Base-by-base conservation (phyloP, 106 monocot genomes). In the Triglochin maritima region DNA sequence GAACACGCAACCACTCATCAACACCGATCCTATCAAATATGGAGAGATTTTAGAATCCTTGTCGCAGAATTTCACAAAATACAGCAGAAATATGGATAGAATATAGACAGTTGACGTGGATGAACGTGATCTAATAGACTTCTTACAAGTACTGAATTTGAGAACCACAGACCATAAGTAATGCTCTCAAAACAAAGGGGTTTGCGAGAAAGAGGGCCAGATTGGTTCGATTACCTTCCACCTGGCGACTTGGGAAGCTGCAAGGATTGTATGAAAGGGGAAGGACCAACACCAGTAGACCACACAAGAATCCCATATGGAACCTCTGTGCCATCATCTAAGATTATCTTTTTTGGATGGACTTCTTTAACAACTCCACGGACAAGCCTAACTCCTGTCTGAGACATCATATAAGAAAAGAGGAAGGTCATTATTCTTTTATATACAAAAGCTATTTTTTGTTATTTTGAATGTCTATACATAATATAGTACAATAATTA, bases 271-370 rank as follows among this genome's bases (percentile, higher is more conserved):
- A 81, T 64, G 47, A 98, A 91, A 29, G 80, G 46, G 2, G 98
- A 98, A 17, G 98, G 86, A 54, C 88, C 92, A 72, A 98, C 98
- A 60, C 98, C 98, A 59, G 98, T 98, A 11, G 98, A 98, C 98
- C 91, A 98, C 3, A 98, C 91, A 75, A 92, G 88, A 7, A 98
- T 74, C 3, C 94, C 98, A 74, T 86, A 92, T 9, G 92, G 86
- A 66, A 98, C 92, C 69, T 92, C 86, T 48, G 86, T 81, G 46
- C 92, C 98, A 81, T 98, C 86, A 76, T 74, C 69, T 52, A 92
- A 85, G 67, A 83, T 73, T 70, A 98, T 75, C 58, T 80, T 89
- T 17, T 89, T 57, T 53, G 82, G 59, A 17, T 82, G 80, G 16
- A 98, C 98, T 68, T 83, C 88, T 64, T 98, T 98, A 29, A 92